Base-by-base conservation (phyloP, 176 grass and related monocot species). In the Olyra latifolia region DNA sequence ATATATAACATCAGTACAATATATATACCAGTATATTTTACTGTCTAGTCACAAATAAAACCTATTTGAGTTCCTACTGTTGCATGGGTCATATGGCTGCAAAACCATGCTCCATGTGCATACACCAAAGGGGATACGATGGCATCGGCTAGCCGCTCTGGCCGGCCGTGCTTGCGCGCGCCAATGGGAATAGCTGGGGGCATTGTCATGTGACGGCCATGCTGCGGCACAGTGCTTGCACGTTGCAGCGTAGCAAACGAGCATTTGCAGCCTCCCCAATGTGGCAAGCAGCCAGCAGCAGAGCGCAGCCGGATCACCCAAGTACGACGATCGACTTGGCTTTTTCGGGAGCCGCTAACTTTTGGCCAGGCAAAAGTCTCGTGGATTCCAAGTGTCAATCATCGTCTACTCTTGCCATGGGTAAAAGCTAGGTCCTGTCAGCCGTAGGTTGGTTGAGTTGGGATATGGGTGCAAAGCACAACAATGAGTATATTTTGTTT, bases 341-440 rank as follows among this genome's bases (percentile, higher is more conserved):
- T 52, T 88, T 88, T 43, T 27, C 0, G 9, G 42, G 68, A 66
- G 4, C 41, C 9, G 60, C 43, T 24, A 60, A 30, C 29, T 88
- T 60, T 67, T 83, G 15, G 62, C 16, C 15, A 9, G 2, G 46
- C 40, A 48, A 66, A 55, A 41, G 49, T 55, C 12, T 66, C 3
- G 40, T 83, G 86, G 80, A 73, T 83, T 83, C 74, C 80, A 66
- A 73, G 67, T 88, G 80, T 73, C 86, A 78, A 66, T 65, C 58
- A 73, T 72, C 86, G 42, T 69, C 40, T 62, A 52, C 55, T n/a
- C 55, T n/a, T 22, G 8, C 55, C 39, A 72, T 27, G 40, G 39
- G 19, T 27, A 62, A 77, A 80, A 80, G 76, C 43, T 62, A 75
- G 42, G 80, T 62, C 45, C 54, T 75, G 24, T 69, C 39, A 67